Evolutionary conservation across 306 rosid genomes (phyloP).

Genomic region (Cucurbita ficifolia): DNA sequence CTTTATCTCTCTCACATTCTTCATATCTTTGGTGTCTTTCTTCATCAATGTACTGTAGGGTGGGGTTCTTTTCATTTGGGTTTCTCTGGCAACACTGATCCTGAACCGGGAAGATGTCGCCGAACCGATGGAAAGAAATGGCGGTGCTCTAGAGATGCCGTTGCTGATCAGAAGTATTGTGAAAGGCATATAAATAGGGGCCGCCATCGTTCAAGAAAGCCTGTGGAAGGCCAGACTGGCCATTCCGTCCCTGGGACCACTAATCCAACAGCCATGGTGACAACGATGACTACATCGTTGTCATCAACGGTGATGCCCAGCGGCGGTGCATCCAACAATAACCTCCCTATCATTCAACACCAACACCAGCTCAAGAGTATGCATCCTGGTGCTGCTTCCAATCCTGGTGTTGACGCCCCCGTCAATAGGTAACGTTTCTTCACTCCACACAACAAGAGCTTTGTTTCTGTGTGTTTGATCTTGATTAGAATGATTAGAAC

Average conservation of each 20-base stretch:
- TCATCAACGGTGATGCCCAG: constrained; percentile 13
- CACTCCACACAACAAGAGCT: background rate
- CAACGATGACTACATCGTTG: constrained; percentile 12
- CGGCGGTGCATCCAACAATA: constrained; percentile 15
- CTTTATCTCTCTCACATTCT: background rate
- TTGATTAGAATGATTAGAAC: background rate
- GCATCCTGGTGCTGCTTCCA: constrained; percentile 16
- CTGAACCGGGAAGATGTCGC: constrained; percentile 54
- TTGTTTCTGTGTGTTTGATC: background rate
- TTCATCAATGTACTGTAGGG: constrained; percentile 12
- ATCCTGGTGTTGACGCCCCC: constrained; percentile 14
- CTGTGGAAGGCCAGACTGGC: constrained; percentile 58
- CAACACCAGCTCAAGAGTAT: constrained; percentile 25
- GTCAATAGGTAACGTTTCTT: constrained; percentile 24
- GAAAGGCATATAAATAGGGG: constrained; percentile 50
- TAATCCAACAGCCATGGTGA: constrained; percentile 20
- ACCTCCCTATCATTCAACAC: constrained; percentile 5
- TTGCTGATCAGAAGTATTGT: constrained; percentile 46
- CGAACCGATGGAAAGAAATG: constrained; percentile 51
- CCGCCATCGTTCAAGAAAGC: constrained; percentile 65
- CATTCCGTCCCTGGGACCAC: constrained; percentile 26
- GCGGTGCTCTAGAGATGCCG: constrained; percentile 55
- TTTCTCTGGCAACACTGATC: constrained; percentile 30
- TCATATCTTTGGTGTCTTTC: background rate
- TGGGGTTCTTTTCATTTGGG: constrained; percentile 44